A percentile compares a stretch with the other conserved stretches of the same genome.
phyloP scores from a whole-genome alignment of 2,329 filamentous ascomycete genomes.

The Graphilbum ipis-grandicollis region DNA sequence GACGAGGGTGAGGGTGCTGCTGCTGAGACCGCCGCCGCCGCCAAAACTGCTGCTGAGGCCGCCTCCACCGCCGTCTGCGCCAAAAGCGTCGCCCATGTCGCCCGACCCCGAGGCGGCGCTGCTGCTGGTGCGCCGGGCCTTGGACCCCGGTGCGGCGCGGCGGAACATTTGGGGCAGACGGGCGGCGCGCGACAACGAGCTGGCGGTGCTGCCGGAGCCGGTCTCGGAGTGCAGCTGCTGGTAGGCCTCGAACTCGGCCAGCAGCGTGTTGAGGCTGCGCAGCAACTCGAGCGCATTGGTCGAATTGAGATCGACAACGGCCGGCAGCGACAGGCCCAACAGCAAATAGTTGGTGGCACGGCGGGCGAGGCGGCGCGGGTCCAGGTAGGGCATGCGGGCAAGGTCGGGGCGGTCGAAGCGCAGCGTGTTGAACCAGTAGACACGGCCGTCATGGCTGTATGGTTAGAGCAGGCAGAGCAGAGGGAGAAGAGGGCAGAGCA shows the following conservation, averaged over 20 bases:
- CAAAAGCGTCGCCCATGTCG: constrained; percentile 12
- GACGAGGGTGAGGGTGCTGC: constrained; percentile 7
- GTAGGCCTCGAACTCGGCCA: constrained; percentile 87
- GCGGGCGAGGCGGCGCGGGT: constrained; percentile 65
- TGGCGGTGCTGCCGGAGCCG: constrained; percentile 37
- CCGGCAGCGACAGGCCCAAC: constrained; percentile 78
- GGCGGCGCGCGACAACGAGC: constrained; percentile 51
- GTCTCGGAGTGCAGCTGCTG: constrained; percentile 73
- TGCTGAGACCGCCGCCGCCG: constrained; percentile 27
- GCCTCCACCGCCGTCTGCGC: constrained; percentile 14
- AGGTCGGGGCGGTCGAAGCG: constrained; percentile 77
- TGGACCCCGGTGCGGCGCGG: constrained; percentile 36
- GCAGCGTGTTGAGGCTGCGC: constrained; percentile 64
- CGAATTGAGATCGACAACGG: constrained; percentile 75
- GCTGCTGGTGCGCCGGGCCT: constrained; percentile 38
- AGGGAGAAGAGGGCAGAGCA: not conserved
- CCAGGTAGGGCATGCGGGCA: constrained; percentile 68
- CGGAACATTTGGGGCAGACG: constrained; percentile 75
- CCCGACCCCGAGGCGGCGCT: constrained; percentile 22
- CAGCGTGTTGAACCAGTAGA: constrained; percentile 97
- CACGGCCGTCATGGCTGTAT: constrained; percentile 76
- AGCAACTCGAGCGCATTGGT: constrained; percentile 71
- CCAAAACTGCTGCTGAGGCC: constrained; percentile 12
- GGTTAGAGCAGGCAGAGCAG: no score
- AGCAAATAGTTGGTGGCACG: constrained; percentile 89